Conservation (phyloP, 305 asterid species). For the Rubia tinctorum region DNA sequence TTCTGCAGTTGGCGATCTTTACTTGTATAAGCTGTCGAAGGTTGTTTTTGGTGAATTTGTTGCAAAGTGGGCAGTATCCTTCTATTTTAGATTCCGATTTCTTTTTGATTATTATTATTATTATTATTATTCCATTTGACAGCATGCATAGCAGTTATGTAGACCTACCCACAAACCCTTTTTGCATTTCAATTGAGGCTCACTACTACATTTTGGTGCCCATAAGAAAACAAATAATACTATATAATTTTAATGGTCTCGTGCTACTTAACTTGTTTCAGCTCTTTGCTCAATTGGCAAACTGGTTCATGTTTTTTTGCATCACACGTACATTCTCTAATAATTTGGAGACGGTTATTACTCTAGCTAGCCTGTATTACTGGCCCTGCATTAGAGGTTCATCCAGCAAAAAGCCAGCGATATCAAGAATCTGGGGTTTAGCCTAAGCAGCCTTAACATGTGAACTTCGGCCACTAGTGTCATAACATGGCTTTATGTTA, state of each 20-base stretch:
- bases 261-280: slow-evolving; percentile 57
- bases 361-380: slow-evolving; percentile 73
- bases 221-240: not conserved
- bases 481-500: slow-evolving; percentile 81
- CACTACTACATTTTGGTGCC: too few relatives aligned
- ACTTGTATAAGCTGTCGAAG: slow-evolving; percentile 63
- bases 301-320: slow-evolving; percentile 98
- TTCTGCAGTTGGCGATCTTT: slow-evolving; percentile 81
- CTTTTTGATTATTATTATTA: not conserved
- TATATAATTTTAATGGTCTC: slow-evolving; percentile 5
- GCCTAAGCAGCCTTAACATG: slow-evolving; percentile 77
- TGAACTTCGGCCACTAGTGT: slow-evolving; percentile 96
- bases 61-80: slow-evolving; percentile 88
- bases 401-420: slow-evolving; percentile 28
- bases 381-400: slow-evolving; percentile 87
- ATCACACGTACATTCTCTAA: slow-evolving; percentile 88
- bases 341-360: slow-evolving; percentile 83
- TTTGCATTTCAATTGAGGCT: too few relatives aligned
- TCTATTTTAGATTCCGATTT: slow-evolving; percentile 15
- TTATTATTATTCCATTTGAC: too few relatives aligned
- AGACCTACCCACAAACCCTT: too few relatives aligned
- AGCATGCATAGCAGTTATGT: too few relatives aligned
- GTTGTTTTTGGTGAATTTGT: slow-evolving; percentile 57
- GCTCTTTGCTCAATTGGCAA: slow-evolving; percentile 79
- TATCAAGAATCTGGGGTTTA: slow-evolving; percentile 70